Conservation (phyloP, 2,329 filamentous ascomycete species). For the Pseudocercospora pini-densiflorae region DNA sequence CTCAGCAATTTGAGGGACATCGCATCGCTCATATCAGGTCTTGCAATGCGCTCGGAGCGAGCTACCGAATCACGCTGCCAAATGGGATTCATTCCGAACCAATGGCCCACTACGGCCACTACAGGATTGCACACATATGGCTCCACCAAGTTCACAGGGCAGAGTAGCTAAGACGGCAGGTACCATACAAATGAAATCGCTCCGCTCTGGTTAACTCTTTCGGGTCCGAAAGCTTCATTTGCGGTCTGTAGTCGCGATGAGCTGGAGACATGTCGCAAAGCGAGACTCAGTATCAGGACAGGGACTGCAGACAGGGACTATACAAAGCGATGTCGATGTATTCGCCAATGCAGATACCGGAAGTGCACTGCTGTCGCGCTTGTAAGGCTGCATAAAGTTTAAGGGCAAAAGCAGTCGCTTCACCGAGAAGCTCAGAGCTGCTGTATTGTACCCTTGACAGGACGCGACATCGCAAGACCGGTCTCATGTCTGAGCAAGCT, state of each 20-base stretch:
- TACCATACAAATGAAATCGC: too few relatives aligned
- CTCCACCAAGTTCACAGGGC: not conserved
- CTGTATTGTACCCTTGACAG: slow-evolving; percentile 7
- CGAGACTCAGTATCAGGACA: too few relatives aligned
- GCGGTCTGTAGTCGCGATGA: too few relatives aligned
- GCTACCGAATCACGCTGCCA: not conserved
- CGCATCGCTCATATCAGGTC: not conserved
- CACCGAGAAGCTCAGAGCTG: slow-evolving; percentile 1
- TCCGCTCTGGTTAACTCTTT: too few relatives aligned
- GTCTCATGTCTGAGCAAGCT: not conserved
- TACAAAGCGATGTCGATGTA: too few relatives aligned
- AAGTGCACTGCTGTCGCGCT: not conserved
- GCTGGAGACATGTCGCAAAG: too few relatives aligned
- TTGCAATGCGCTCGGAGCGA: not conserved
- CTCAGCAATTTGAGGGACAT: not conserved
- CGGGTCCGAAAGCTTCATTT: too few relatives aligned
- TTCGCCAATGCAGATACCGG: too few relatives aligned
- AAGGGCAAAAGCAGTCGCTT: not conserved
- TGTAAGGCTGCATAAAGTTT: not conserved
- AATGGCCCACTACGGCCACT: not conserved
- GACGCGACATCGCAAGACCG: not conserved
- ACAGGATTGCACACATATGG: not conserved
- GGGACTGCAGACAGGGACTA: too few relatives aligned
- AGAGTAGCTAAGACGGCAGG: not conserved
- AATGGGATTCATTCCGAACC: slow-evolving; percentile 2